Evolutionary conservation across 768 basidiomycete genomes (phyloP), one percentile per base, ranked within the genome.

Genomic region (Piloderma croceum): DNA sequence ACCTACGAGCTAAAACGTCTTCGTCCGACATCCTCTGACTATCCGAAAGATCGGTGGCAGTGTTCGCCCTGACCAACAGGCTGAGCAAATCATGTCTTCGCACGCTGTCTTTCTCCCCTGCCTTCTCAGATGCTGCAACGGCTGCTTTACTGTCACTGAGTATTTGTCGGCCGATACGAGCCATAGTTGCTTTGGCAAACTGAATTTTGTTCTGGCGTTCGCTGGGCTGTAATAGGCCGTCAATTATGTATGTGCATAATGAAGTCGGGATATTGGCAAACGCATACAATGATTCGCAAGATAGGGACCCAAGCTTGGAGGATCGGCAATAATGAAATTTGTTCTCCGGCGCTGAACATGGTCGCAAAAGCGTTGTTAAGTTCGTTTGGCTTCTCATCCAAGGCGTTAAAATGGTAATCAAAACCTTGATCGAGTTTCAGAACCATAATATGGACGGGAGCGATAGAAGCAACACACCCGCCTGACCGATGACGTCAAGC

Each of bases 21-120:
- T 62, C 61, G 21, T 78, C 77, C 1, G 62, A 65, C 48, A 79
- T 42, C 22, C 52, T 55, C 50, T 73, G 69, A 20, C 43, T 55
- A n/a, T 68, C 69, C 0, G 67, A 63, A 3, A 74, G 45, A 46
- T 76, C 70, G 1, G 58, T 59, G 3, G 71, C 70, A 65, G 75
- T 60, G 50, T 77, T 78, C 5, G 75, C 73, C 42, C 59, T 63
- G 42, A 77, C 61, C 7, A 77, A 58, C 13, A 74, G 46, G 13
- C 66, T 69, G 13, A 78, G 53, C 6, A 78, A 42, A 51, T 78
- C 76, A 15, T 65, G 62, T 1, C 45, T 47, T 1, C 63, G 34
- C 9, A 34, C 48, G 12, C 56, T 54, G 42, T 64, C 67, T 45
- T 64, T 58, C 21, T 43, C 51, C 6, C 45, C 44, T 17, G 41